Evolutionary conservation across 2,329 filamentous ascomycete genomes (phyloP), one percentile per base, ranked within the genome.

Genomic region (Monosporascus sp.): DNA sequence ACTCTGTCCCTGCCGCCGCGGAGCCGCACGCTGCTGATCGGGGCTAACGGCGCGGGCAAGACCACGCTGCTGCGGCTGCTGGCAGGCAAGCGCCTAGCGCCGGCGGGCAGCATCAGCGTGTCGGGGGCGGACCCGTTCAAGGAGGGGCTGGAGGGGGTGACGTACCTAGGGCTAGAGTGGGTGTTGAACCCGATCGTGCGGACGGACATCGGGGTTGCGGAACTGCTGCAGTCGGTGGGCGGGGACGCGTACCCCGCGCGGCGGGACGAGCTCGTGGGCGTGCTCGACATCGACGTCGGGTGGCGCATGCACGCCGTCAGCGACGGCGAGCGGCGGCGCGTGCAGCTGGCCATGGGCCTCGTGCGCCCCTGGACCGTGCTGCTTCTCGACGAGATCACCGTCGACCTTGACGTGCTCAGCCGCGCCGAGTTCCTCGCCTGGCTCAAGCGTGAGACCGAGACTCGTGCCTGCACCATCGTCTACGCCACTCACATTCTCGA

Each of bases 401-500:
- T 99, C 8, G 94, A 99, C 70, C 77, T 99, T 56, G 94, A 99
- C 71, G 80, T 99, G 54, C 80, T 97, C 55, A 89, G 84, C 52
- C 82, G 94, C 17, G 86, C 85, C 63, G 87, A 92, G 68, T 99
- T 99, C 70, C 78, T 99, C 35, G 78, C 74, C 44, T 99, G 93
- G 77, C 73, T 99, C 65, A 91, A 91, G 72, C 78, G 78, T 55
- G 94, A 99, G 82, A 97, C 93, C 0, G 88, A 93, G 73, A 76
- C 68, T 7, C 79, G 93, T 51, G 79, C 84, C 40, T 97, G 92
- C 68, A 97, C 94, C 5, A 89, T 99, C 63, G 91, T 99, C 31
- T 99, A 99, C 69, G 94, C 94, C 7, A 99, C 94, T 16, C 94
- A 99, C 72, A 97, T 99, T 59, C 74, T 99, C 61, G 94, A 99